Evolutionary conservation across 768 basidiomycete genomes (phyloP).

Genomic region (Agrocybe pediades): DNA sequence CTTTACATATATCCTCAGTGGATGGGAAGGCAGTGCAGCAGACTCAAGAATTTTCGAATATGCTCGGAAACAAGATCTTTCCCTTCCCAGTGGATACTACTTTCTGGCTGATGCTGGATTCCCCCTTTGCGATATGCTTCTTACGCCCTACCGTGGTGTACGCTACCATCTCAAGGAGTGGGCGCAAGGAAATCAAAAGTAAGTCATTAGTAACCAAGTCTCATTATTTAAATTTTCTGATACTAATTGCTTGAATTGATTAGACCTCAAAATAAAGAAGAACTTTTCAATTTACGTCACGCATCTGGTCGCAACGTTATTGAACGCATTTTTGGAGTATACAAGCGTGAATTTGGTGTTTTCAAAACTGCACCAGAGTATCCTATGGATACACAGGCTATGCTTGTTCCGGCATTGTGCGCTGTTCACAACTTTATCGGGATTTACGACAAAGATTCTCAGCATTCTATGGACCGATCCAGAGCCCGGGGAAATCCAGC

Average conservation of each 20-base stretch:
- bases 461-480: conserved; percentile 1
- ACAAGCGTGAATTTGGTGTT: conserved; percentile 27
- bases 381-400: conserved; percentile 17
- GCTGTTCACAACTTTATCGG: conserved; percentile 28
- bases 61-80: conserved; percentile 23
- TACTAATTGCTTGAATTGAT: conserved; percentile 18
- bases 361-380: conserved; percentile 19
- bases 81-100: conserved; percentile 29
- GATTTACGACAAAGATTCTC: conserved; percentile 13
- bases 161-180: conserved; percentile 41
- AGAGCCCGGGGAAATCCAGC: conserved; percentile 7
- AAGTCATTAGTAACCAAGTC: neutral
- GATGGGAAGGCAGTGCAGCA: conserved; percentile 37
- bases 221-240: conserved; percentile 4
- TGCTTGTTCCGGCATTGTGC: conserved; percentile 22
- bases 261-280: conserved; percentile 33
- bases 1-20: conserved; percentile 32
- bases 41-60: conserved; percentile 28
- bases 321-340: conserved; percentile 39
- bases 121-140: conserved; percentile 26
- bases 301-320: conserved; percentile 38
- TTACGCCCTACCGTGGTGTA: conserved; percentile 37
- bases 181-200: conserved; percentile 22
- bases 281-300: conserved; percentile 45
- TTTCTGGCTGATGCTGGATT: conserved; percentile 41